Evolutionary conservation across 2,329 filamentous ascomycete species (phyloP).

Genomic region (Cladosporium oxysporum): DNA sequence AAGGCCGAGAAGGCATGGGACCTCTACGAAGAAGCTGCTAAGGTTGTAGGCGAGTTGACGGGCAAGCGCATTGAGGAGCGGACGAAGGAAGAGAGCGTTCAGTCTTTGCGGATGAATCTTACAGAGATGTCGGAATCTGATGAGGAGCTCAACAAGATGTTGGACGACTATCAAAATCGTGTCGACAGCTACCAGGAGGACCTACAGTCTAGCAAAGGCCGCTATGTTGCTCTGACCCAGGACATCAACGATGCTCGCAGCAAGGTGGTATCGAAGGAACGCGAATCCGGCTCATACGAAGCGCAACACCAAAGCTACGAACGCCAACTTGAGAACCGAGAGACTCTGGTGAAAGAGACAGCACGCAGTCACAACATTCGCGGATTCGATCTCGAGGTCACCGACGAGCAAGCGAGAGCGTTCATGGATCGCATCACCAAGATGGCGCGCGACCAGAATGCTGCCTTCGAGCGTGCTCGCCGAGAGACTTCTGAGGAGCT

Average conservation of each 20-base stretch:
- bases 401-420: conserved; percentile 69
- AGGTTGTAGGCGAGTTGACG: conserved; percentile 72
- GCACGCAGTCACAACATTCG: conserved; percentile 77
- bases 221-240: conserved; percentile 65
- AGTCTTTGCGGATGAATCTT: conserved; percentile 70
- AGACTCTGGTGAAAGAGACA: conserved; percentile 74
- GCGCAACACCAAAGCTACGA: conserved; percentile 88
- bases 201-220: conserved; percentile 58
- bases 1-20: conserved; percentile 65
- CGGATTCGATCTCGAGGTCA: conserved; percentile 78
- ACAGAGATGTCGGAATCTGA: conserved; percentile 79
- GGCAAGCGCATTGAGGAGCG: conserved; percentile 74
- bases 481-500: conserved; percentile 73
- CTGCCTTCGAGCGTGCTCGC: conserved; percentile 72
- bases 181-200: conserved; percentile 66
- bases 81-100: conserved; percentile 69
- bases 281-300: conserved; percentile 73
- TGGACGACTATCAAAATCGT: conserved; percentile 76
- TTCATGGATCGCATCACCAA: conserved; percentile 80
- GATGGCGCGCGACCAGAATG: conserved; percentile 74
- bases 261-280: conserved; percentile 49
- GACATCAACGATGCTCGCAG: conserved; percentile 51
- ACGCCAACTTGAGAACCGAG: conserved; percentile 70
- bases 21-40: conserved; percentile 71
- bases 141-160: conserved; percentile 67